Evolutionary conservation across 1,284 basidiomycete species (phyloP).

Genomic region (Sphaerobolus stellatus): DNA sequence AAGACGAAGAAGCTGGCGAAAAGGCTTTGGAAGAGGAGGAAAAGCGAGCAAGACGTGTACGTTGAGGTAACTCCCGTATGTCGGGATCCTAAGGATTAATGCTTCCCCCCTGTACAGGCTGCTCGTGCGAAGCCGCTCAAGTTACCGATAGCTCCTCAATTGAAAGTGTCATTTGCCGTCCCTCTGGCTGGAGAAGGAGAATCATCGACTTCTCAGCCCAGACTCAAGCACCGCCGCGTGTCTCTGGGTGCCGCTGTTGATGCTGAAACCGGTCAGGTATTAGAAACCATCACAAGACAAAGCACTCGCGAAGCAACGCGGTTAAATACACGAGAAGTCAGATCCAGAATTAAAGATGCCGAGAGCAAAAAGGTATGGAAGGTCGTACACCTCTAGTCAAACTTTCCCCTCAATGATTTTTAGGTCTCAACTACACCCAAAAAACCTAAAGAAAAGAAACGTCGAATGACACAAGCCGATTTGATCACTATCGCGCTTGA

Average conservation of each 20-base stretch:
- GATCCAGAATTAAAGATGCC: slow-evolving; percentile 45
- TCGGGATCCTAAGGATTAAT: neutral
- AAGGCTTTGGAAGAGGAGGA: slow-evolving; percentile 60
- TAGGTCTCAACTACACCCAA: slow-evolving; percentile 58
- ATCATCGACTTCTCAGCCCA: slow-evolving; percentile 28
- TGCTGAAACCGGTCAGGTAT: slow-evolving; percentile 56
- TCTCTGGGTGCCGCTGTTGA: slow-evolving; percentile 53
- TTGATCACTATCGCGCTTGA: slow-evolving; percentile 80
- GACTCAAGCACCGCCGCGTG: slow-evolving; percentile 47
- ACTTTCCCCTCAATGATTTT: too few species aligned
- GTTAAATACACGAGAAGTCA: slow-evolving; percentile 45
- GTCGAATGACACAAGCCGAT: slow-evolving; percentile 70
- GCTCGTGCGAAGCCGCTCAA: slow-evolving; percentile 60
- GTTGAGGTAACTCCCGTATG: slow-evolving; percentile 9
- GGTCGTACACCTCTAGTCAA: neutral
- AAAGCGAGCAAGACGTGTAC: slow-evolving; percentile 53
- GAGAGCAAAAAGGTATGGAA: slow-evolving; percentile 57
- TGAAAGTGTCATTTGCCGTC: slow-evolving; percentile 7
- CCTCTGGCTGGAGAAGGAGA: too few species aligned
- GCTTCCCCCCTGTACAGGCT: slow-evolving; percentile 39
- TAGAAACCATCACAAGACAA: slow-evolving; percentile 49
- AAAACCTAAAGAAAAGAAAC: slow-evolving; percentile 51
- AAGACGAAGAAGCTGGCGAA: slow-evolving; percentile 55
- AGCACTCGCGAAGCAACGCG: slow-evolving; percentile 67
- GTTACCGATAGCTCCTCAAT: slow-evolving; percentile 59